Evolutionary conservation across 2,329 filamentous ascomycete species (phyloP), one percentile per base, ranked within the genome.

Genomic region (Xylariomycetidae sp.): DNA sequence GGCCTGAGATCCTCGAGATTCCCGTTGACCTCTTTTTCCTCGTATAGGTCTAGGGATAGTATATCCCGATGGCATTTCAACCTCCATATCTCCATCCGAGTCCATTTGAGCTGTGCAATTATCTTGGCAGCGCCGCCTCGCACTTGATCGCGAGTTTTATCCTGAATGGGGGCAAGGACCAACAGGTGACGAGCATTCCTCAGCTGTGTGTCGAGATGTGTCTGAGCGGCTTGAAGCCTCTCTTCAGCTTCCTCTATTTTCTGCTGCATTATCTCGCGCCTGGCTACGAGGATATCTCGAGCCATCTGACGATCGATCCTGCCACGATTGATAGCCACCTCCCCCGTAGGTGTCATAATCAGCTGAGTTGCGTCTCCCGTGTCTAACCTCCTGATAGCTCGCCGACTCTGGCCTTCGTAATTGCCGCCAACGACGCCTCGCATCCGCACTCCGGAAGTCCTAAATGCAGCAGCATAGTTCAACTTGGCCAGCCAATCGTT

Each of bases 401-500:
- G 76, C 30, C 78, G 74, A 35, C 75, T 74, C 54, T 94, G 88
- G 3, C 85, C 87, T 51, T 95, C 88, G 50, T 94, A 92, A 47
- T 83, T 81, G 5, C 83, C 84, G 10, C 86, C 88, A 33, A 92
- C 74, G 36, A 95, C 82, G 15, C 88, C 89, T 48, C 90, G 78
- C 71, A 95, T 94, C 27, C 88, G 78, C 5, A 97, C 88, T 10
- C 90, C 89, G 5, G 89, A 87, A 1, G 88, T 94, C 47, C 88
- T 78, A 59, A 97, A 97, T 1, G 92, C 87, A 7, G 92, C 89
- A 20, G 90, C 90, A 56, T 97, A 97, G 57, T 98, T 98, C 40
- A 98, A 74, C 53, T 95, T 92, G 6, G 85, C 86, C 17, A 98
- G 69, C 92, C 92, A 98, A 55, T 98, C 92, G 51, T 96, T 94